Evolutionary conservation across 73 alveolate genomes (phyloP).

Genomic region (Paramecium primaurelia): DNA sequence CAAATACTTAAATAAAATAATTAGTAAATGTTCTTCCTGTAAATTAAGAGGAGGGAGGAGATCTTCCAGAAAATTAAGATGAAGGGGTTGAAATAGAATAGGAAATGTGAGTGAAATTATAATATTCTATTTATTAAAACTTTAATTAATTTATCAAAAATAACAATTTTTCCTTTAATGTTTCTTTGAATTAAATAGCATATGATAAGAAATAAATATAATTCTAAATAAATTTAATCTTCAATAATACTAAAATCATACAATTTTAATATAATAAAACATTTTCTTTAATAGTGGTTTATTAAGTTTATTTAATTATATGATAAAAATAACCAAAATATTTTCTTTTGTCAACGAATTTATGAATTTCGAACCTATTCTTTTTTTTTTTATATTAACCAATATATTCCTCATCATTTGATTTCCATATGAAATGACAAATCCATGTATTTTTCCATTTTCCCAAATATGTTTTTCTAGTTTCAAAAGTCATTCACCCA

Average conservation of each 20-base stretch:
- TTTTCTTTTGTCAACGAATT: not conserved
- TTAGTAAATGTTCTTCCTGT: not conserved
- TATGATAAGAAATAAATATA: too few species aligned
- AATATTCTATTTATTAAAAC: not conserved
- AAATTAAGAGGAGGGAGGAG: not conserved
- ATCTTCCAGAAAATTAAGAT: not conserved
- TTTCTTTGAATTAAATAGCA: too few species aligned
- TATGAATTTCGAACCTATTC: not conserved
- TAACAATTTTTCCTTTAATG: too few species aligned
- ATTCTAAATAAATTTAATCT: too few species aligned
- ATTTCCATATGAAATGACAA: slow-evolving; percentile 52
- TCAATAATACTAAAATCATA: not conserved
- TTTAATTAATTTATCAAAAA: not conserved
- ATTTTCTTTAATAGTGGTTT: not conserved
- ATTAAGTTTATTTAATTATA: not conserved
- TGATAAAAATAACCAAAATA: not conserved
- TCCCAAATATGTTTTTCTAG: slow-evolving; percentile 16
- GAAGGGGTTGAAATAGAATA: not conserved
- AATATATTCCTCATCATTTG: not conserved
- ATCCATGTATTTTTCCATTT: slow-evolving; percentile 25
- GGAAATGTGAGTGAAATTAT: not conserved
- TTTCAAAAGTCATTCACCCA: slow-evolving; percentile 57
- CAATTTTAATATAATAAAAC: not conserved
- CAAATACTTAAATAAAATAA: not conserved
- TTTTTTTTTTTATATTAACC: not conserved